phyloP scores from a whole-genome alignment of 2,329 filamentous ascomycete genomes.

The Didymella arachidicola region DNA sequence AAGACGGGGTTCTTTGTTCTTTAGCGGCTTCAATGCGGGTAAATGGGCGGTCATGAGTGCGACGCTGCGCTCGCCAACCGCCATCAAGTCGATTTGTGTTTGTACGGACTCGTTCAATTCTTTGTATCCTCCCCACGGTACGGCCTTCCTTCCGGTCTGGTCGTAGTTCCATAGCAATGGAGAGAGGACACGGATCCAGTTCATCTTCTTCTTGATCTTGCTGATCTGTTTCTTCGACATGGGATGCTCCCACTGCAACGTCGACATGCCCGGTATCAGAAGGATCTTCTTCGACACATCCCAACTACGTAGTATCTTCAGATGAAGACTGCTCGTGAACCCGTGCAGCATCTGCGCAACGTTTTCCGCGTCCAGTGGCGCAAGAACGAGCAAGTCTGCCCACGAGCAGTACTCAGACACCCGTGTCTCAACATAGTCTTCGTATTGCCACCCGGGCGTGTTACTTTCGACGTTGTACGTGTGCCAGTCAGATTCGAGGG shows the following conservation, averaged over 20 bases:
- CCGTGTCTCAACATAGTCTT: conserved; percentile 55
- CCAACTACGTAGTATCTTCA: conserved; percentile 86
- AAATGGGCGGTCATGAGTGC: conserved; percentile 45
- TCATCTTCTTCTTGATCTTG: conserved; percentile 84
- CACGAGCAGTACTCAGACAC: conserved; percentile 79
- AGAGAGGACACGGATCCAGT: conserved; percentile 82
- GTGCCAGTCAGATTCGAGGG: conserved; percentile 44
- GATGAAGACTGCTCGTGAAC: conserved; percentile 78
- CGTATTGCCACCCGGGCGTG: conserved; percentile 35
- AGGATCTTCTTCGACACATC: conserved; percentile 84
- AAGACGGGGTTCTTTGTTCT: conserved; percentile 57
- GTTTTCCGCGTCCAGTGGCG: conserved; percentile 83
- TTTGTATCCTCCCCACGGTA: conserved; percentile 67
- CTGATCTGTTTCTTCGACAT: conserved; percentile 86
- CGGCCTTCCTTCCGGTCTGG: conserved; percentile 56
- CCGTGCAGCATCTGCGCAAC: conserved; percentile 89
- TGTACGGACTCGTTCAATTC: conserved; percentile 77
- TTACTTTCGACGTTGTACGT: conserved; percentile 36
- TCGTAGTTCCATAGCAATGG: conserved; percentile 86
- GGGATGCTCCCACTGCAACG: conserved; percentile 87
- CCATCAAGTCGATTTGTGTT: conserved; percentile 78
- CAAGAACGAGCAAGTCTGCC: conserved; percentile 86
- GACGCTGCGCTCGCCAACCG: conserved; percentile 73
- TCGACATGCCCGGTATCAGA: conserved; percentile 87
- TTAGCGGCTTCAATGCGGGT: conserved; percentile 43